Percentiles rank a stretch among this genome's conserved stretches.
phyloP scores from a whole-genome alignment of 176 grass and related monocot species.

The Triticum dicoccoides region DNA sequence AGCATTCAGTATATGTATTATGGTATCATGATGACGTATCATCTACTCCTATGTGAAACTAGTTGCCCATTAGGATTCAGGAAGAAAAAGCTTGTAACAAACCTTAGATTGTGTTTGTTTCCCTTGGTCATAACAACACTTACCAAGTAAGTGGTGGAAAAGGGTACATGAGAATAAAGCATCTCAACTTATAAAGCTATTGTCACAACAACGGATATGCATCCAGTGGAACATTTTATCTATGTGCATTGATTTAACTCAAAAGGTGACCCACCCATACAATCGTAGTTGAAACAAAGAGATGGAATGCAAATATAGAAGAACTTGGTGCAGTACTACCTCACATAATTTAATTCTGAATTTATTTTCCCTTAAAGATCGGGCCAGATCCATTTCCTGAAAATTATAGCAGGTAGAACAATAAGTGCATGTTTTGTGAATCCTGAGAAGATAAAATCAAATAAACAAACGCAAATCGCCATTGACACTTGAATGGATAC shows the following conservation, averaged over 20 bases:
- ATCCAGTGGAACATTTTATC: background rate
- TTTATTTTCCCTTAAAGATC: slow-evolving; percentile 80
- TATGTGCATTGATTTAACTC: slow-evolving; percentile 13
- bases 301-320: background rate
- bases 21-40: background rate
- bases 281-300: slow-evolving; percentile 9
- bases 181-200: background rate
- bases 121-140: background rate
- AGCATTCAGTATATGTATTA: background rate
- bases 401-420: slow-evolving; percentile 21
- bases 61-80: background rate
- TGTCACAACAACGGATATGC: slow-evolving; percentile 12
- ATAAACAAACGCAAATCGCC: slow-evolving; percentile 3
- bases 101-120: background rate
- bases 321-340: slow-evolving; percentile 39
- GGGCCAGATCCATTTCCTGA: slow-evolving; percentile 93
- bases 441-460: slow-evolving; percentile 3
- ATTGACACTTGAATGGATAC: slow-evolving; percentile 2
- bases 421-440: slow-evolving; percentile 5
- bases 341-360: slow-evolving; percentile 89
- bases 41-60: background rate
- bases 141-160: background rate
- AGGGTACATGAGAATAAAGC: background rate
- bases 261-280: slow-evolving; percentile 6
- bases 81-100: slow-evolving; percentile 4